These are phyloP conservation scores for Penicillium simplicissimum DNA, from an alignment of 495 filamentous ascomycete genomes.

Conservation along the genomic window DNA sequence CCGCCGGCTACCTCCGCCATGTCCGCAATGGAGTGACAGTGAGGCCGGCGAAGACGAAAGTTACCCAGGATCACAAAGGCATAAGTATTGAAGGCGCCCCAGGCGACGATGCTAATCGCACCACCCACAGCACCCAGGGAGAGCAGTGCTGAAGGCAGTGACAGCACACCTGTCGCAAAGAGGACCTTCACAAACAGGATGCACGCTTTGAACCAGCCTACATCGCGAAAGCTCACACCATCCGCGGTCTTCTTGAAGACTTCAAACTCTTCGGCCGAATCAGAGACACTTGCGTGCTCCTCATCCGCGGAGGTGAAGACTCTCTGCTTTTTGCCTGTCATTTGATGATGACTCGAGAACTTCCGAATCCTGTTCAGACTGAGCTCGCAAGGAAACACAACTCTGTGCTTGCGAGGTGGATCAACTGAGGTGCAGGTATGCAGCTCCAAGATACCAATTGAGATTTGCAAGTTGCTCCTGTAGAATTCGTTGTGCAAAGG, in stretches of 20 bases:
- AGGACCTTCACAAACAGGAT: constrained; percentile 57
- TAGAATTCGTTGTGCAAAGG: neutral
- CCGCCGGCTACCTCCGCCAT: constrained; percentile 65
- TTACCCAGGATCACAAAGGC: constrained; percentile 32
- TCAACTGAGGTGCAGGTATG: neutral
- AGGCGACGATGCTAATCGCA: constrained; percentile 54
- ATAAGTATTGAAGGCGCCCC: constrained; percentile 62
- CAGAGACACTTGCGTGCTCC: constrained; percentile 2
- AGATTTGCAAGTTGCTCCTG: neutral
- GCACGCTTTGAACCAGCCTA: constrained; percentile 52
- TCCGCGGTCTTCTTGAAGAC: constrained; percentile 52
- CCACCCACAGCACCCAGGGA: constrained; percentile 59
- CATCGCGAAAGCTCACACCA: constrained; percentile 54
- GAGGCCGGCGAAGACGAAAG: constrained; percentile 33
- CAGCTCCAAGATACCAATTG: neutral
- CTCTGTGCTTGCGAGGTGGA: neutral
- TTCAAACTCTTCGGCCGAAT: constrained; percentile 36
- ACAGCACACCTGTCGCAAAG: constrained; percentile 59
- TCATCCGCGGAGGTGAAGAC: neutral
- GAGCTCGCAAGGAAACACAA: neutral
- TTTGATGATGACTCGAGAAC: neutral
- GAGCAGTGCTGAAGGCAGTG: constrained; percentile 59
- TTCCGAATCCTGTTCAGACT: neutral
- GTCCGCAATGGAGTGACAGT: constrained; percentile 62
- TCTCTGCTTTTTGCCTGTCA: neutral